These are phyloP conservation scores for Ogataea ganodermae DNA, from an alignment of 805 yeast genomes.

Conservation along the genomic window DNA sequence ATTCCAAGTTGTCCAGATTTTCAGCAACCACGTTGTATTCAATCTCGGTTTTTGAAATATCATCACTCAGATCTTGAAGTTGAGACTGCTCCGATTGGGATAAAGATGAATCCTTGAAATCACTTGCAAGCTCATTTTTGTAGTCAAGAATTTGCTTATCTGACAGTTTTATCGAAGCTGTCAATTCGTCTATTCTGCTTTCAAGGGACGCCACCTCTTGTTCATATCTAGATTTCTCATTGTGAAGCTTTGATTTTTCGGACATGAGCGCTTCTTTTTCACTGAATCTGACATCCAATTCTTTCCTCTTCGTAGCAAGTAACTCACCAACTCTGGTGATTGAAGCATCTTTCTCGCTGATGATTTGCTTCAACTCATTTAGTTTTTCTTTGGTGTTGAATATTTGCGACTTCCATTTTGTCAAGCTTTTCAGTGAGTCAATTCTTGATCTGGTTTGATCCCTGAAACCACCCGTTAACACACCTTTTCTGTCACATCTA, in stretches of 20 bases:
- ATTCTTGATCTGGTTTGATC: conserved; percentile 68
- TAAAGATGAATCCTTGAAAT: conserved; percentile 53
- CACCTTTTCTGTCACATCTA: conserved; percentile 80
- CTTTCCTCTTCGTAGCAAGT: conserved; percentile 37
- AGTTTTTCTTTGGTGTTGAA: conserved; percentile 43
- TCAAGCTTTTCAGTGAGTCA: conserved; percentile 63
- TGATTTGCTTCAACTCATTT: conserved; percentile 37
- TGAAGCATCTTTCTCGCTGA: conserved; percentile 49
- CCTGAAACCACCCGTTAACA: conserved; percentile 83
- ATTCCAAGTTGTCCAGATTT: conserved; percentile 46
- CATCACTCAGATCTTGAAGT: conserved; percentile 37
- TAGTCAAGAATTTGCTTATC: conserved; percentile 45
- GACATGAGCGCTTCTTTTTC: conserved; percentile 46
- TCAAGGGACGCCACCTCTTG: conserved; percentile 44
- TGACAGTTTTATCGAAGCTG: conserved; percentile 37
- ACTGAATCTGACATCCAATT: conserved; percentile 45
- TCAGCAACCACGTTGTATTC: conserved; percentile 44
- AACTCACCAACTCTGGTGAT: conserved; percentile 53
- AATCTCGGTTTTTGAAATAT: conserved; percentile 42
- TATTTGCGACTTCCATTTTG: conserved; percentile 52
- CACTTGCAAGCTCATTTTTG: conserved; percentile 49
- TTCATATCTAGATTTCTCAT: conserved; percentile 43
- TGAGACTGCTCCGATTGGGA: conserved; percentile 48
- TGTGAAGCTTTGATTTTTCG: conserved; percentile 42
- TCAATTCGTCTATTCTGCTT: conserved; percentile 39